These are phyloP conservation scores for Russula sp. DNA, from an alignment of 768 basidiomycete genomes.

Conservation along the genomic window DNA sequence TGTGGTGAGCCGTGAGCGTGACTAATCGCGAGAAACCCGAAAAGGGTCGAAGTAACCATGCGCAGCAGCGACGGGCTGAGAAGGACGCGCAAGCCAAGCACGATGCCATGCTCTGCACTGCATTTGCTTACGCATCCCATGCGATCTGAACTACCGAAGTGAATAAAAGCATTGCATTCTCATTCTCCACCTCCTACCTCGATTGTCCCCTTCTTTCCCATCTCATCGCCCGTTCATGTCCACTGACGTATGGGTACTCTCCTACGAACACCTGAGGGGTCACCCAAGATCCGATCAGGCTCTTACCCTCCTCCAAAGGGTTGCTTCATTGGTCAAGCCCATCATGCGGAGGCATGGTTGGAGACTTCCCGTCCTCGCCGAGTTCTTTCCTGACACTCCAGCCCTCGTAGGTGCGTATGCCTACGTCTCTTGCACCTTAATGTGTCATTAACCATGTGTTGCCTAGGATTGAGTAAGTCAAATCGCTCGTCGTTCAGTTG, in stretches of 20 bases:
- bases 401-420: conserved; percentile 57
- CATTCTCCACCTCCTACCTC: background rate
- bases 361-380: conserved; percentile 71
- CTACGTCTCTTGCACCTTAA: no score
- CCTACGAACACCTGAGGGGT: conserved; percentile 65
- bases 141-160: no score
- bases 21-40: no score
- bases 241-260: conserved; percentile 47
- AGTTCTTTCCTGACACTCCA: conserved; percentile 76
- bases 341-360: conserved; percentile 86
- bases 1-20: no score
- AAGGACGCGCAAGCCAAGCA: no score
- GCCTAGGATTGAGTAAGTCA: conserved; percentile 23
- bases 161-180: no score
- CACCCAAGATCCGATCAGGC: conserved; percentile 62
- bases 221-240: conserved; percentile 35
- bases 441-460: background rate
- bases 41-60: no score
- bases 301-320: conserved; percentile 54
- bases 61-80: no score
- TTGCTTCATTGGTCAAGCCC: conserved; percentile 81
- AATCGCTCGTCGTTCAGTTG: background rate
- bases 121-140: no score
- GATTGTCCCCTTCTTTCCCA: background rate
- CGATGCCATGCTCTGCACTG: no score